phyloP scores from a whole-genome alignment of 2,329 filamentous ascomycete species.

The Penicillium griseofulvum region DNA sequence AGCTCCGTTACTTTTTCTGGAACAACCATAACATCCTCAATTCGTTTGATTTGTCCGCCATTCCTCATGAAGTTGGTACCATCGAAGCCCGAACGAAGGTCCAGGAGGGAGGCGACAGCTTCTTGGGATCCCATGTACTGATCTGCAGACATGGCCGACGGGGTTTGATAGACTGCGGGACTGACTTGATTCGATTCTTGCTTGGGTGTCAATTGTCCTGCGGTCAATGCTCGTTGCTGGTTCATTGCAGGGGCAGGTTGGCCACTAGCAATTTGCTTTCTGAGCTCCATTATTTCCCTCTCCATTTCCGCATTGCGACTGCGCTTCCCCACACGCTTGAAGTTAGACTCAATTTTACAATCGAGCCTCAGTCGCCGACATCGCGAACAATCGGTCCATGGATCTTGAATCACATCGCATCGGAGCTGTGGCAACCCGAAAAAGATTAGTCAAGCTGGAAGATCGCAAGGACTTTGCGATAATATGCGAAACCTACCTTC shows the following conservation, averaged over 20 bases:
- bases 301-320: slow-evolving; percentile 65
- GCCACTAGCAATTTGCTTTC: slow-evolving; percentile 46
- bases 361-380: slow-evolving; percentile 62
- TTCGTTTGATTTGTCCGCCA: slow-evolving; percentile 50
- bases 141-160: slow-evolving; percentile 38
- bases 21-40: slow-evolving; percentile 51
- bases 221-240: slow-evolving; percentile 24
- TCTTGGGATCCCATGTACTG: slow-evolving; percentile 50
- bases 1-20: slow-evolving; percentile 45
- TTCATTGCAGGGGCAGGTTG: slow-evolving; percentile 21
- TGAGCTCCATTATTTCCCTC: slow-evolving; percentile 54
- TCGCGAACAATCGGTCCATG: slow-evolving; percentile 60
- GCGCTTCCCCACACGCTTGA: slow-evolving; percentile 66
- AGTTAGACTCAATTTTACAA: slow-evolving; percentile 67
- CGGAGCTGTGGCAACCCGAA: slow-evolving; percentile 52
- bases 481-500: slow-evolving; percentile 49
- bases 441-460: slow-evolving; percentile 7
- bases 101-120: slow-evolving; percentile 51
- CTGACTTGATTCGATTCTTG: slow-evolving; percentile 39
- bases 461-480: background rate
- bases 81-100: slow-evolving; percentile 49
- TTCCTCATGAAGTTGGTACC: slow-evolving; percentile 47
- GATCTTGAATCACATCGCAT: slow-evolving; percentile 65
- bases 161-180: slow-evolving; percentile 34
- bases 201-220: slow-evolving; percentile 33